Evolutionary conservation across 352 stramenopile genomes (phyloP), one percentile per base, ranked within the genome.

Genomic region (Phytophthora vignae): DNA sequence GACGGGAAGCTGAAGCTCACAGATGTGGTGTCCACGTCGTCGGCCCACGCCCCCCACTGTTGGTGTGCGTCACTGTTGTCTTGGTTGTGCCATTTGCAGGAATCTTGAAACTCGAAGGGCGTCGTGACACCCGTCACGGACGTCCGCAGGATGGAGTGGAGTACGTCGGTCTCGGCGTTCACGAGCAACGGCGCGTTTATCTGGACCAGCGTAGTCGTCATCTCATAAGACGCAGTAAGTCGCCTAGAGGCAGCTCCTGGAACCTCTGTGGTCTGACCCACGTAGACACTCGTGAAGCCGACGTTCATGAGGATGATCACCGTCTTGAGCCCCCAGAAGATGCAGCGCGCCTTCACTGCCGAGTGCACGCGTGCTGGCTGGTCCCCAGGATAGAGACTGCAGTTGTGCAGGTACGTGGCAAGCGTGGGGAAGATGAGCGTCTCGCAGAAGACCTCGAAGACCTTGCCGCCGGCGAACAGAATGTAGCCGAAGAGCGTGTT

Each of bases 241-340:
- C 65, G 69, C 25, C 73, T 60, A 1, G 68, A 25, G 15, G 22
- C 33, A 17, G 22, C 15, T 17, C 27, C 48, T 9, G 55, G 11
- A 14, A 17, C 4, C 0, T 72, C 42, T 10, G 57, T 73, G 8
- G 60, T 73, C 52, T 79, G 67, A 67, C 80, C 79, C n/a, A 90
- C 77, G 60, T 81, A 90, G 29, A 90, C 73, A 82, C 80, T 88
- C 4, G 78, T 78, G 19, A 82, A 84, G 25, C 80, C 80, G 17
- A 90, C 78, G 57, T 88, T 90, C 82, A 90, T 87, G 70, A 88
- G 74, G 68, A 90, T 88, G 55, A 88, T 76, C 14, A 88, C 74
- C 25, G 77, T 82, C 74, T 85, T 87, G 50, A 90, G 73, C 0
- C 78, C 82, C 82, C 82, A 90, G 50, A 90, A 88, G 44, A 90